Evolutionary conservation across 306 rosid species (phyloP), one percentile per base, ranked within the genome.

Genomic region (Begonia peltatifolia): DNA sequence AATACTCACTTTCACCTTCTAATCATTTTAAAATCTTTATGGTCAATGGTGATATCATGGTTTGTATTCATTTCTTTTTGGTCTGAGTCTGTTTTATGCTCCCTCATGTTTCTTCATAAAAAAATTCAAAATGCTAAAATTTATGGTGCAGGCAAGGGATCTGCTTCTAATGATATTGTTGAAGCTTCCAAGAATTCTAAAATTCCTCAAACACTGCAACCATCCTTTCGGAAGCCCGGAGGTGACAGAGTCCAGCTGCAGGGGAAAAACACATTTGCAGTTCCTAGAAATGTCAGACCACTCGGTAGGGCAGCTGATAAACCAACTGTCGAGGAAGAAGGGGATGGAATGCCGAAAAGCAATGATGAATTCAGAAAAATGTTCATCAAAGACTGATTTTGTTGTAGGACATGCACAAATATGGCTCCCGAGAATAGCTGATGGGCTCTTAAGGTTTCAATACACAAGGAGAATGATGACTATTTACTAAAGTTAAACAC

Each of bases 351-450:
- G 62, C 99, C 95, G 16, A 90, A 83, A 61, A 74, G 92, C 60
- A 90, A 90, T 58, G 88, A 81, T 12, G 99, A 90, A 74, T 90
- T 85, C 80, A 78, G 95, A 64, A 83, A 77, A 41, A 79, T 90
- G 84, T 79, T 83, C 54, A 51, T 75, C 16, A 57, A 66, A 63
- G 71, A 73, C 63, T 79, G 62, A 14, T 35, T 58, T 25, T 2
- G 12, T n/a, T 14, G 55, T 36, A 15, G 47, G 15, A 59, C 12
- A 6, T 48, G 0, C 0, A 58, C 38, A 11, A n/a, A n/a, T n/a
- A n/a, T n/a, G n/a, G n/a, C 18, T 9, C n/a, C 7, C 7, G n/a
- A 13, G n/a, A 30, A 30, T 30, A 0, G 5, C 6, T 30, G 36
- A 6, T 4, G 36, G 6, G 7, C 6, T 30, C 3, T 30, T 30